Percentiles rank a stretch among this genome's conserved stretches.
These are phyloP conservation scores for Mycena epipterygia DNA, from an alignment of 768 basidiomycete genomes.

Conservation along the genomic window DNA sequence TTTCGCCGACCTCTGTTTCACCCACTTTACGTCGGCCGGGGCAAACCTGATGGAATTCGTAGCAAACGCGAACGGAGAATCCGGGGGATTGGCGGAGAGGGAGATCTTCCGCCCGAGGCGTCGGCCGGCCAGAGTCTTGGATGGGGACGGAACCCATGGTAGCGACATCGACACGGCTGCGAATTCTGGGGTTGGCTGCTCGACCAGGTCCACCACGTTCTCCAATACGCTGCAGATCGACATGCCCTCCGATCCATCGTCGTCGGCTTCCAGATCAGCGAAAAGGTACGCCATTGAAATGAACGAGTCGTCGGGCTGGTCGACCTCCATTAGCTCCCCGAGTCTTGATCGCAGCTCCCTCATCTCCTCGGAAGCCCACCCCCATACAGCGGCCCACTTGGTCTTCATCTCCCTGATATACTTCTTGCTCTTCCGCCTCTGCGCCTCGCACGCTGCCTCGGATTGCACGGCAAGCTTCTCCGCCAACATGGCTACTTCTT, in stretches of 20 bases:
- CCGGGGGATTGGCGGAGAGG: conserved; percentile 4
- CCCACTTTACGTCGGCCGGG: not conserved
- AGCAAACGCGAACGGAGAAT: conserved; percentile 8
- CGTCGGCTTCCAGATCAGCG: not conserved
- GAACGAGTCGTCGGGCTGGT: not conserved
- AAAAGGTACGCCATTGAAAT: not conserved
- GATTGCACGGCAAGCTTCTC: not conserved
- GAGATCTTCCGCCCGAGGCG: not conserved
- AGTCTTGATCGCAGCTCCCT: not conserved
- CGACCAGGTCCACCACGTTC: not conserved
- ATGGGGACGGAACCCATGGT: not conserved
- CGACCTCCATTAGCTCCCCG: not conserved
- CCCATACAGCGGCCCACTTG: conserved; percentile 7
- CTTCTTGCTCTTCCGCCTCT: not conserved
- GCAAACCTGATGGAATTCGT: conserved; percentile 7
- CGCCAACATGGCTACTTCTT: conserved; percentile 1
- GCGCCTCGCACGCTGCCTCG: not conserved
- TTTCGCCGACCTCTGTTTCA: conserved; percentile 1
- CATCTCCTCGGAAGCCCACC: not conserved
- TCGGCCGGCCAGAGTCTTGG: not conserved
- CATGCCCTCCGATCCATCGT: not conserved
- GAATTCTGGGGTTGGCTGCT: not conserved
- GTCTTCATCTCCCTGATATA: not conserved
- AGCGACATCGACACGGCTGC: not conserved
- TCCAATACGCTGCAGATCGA: conserved; percentile 3